A percentile compares a stretch with the other conserved stretches of the same genome.
These are phyloP conservation scores for Ephemerocybe angulata DNA, from an alignment of 768 basidiomycete species.

Conservation along the genomic window DNA sequence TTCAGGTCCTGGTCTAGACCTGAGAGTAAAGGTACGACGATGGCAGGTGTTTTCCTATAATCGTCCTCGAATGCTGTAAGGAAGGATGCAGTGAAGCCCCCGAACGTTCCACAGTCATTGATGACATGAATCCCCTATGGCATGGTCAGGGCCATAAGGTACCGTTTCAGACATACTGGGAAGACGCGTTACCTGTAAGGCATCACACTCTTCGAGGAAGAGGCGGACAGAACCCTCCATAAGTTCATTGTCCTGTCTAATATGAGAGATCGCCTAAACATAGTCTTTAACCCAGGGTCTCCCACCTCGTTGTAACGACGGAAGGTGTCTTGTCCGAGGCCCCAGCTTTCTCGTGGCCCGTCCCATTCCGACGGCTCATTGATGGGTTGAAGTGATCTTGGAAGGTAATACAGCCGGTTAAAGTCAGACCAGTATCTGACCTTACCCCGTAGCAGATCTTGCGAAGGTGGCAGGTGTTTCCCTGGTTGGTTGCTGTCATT, in stretches of 20 bases:
- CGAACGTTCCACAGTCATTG: slow-evolving; percentile 60
- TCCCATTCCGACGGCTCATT: slow-evolving; percentile 60
- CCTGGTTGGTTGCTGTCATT: slow-evolving; percentile 3
- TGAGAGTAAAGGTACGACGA: slow-evolving; percentile 59
- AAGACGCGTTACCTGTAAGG: slow-evolving; percentile 52
- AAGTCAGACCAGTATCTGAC: slow-evolving; percentile 71
- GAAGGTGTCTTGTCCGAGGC: slow-evolving; percentile 48
- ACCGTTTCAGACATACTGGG: slow-evolving; percentile 2
- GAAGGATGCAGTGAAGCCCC: slow-evolving; percentile 59
- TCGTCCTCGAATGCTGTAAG: slow-evolving; percentile 65
- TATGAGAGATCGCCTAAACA: background rate
- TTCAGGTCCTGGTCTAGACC: slow-evolving; percentile 27
- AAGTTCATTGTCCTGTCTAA: slow-evolving; percentile 50
- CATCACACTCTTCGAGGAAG: slow-evolving; percentile 73
- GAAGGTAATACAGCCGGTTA: slow-evolving; percentile 59
- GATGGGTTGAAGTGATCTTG: slow-evolving; percentile 60
- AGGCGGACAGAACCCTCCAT: slow-evolving; percentile 68
- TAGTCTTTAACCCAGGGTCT: background rate
- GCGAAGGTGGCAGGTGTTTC: background rate
- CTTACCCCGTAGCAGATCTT: slow-evolving; percentile 19
- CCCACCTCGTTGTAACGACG: slow-evolving; percentile 52
- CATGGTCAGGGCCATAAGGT: background rate
- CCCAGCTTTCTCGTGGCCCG: slow-evolving; percentile 53
- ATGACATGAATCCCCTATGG: slow-evolving; percentile 68
- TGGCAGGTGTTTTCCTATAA: slow-evolving; percentile 54